Percentiles rank a stretch among this genome's conserved stretches.
These are phyloP conservation scores for Posidonia australis DNA, from an alignment of 106 monocot genomes.

Conservation along the genomic window DNA sequence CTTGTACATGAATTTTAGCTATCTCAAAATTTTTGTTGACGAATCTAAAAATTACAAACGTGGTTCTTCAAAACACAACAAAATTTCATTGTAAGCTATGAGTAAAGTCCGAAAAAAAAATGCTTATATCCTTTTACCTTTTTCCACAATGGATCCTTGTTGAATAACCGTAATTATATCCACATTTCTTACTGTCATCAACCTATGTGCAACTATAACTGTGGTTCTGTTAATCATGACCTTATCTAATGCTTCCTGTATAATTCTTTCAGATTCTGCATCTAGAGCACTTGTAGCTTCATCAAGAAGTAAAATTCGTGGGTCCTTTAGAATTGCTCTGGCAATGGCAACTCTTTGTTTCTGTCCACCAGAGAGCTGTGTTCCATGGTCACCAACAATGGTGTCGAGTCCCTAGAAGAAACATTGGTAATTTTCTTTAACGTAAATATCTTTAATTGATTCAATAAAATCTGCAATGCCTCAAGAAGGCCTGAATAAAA, in stretches of 20 bases:
- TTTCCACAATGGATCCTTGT: slow-evolving; percentile 29
- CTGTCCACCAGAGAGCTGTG: slow-evolving; percentile 48
- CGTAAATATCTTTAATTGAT: too few relatives aligned
- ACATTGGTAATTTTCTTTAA: not conserved
- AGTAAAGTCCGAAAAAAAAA: not conserved
- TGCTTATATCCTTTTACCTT: slow-evolving; percentile 17
- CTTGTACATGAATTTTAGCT: too few relatives aligned
- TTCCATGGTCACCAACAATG: slow-evolving; percentile 44
- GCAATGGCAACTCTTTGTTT: slow-evolving; percentile 58
- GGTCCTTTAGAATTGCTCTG: slow-evolving; percentile 46
- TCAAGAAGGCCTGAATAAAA: too few relatives aligned
- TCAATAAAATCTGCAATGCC: too few relatives aligned
- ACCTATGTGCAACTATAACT: slow-evolving; percentile 42
- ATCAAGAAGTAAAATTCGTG: slow-evolving; percentile 42
- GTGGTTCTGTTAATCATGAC: slow-evolving; percentile 41
- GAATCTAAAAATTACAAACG: too few relatives aligned
- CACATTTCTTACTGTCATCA: slow-evolving; percentile 40
- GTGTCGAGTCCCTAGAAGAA: slow-evolving; percentile 39
- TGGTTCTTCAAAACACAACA: too few relatives aligned
- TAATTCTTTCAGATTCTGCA: slow-evolving; percentile 29
- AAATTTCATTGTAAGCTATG: too few relatives aligned
- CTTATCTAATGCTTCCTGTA: slow-evolving; percentile 43
- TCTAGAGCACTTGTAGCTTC: slow-evolving; percentile 59
- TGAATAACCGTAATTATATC: slow-evolving; percentile 41
- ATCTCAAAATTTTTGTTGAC: too few relatives aligned